These are phyloP conservation scores for Fraxinus cuspidata DNA, from an alignment of 257 asterid species.

Conservation along the genomic window DNA sequence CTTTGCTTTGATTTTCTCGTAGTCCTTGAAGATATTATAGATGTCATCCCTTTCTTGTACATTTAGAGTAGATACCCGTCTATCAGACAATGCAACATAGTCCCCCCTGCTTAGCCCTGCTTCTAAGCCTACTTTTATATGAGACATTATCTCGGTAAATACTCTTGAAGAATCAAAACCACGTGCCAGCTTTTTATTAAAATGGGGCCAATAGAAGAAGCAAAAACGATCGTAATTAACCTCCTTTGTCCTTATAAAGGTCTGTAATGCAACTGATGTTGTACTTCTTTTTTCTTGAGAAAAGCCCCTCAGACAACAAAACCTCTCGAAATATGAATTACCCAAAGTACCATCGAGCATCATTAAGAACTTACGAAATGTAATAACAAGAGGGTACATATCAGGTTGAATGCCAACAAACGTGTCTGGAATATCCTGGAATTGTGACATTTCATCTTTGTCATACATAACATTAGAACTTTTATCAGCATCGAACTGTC, in stretches of 20 bases:
- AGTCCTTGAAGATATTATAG: constrained; percentile 52
- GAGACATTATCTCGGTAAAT: constrained; percentile 63
- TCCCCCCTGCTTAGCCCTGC: constrained; percentile 39
- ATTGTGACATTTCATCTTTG: constrained; percentile 46
- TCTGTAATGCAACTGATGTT: constrained; percentile 47
- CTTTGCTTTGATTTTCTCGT: constrained; percentile 62
- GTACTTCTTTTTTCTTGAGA: constrained; percentile 26
- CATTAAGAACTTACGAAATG: constrained; percentile 69
- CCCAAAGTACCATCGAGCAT: constrained; percentile 71
- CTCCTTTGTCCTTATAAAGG: constrained; percentile 54
- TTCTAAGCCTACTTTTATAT: constrained; percentile 60
- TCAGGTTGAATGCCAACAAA: constrained; percentile 43
- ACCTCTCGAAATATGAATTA: constrained; percentile 57
- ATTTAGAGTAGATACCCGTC: constrained; percentile 47
- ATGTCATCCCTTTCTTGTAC: constrained; percentile 37
- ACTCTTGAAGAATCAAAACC: constrained; percentile 55
- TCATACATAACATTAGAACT: constrained; percentile 44
- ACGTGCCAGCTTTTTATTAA: constrained; percentile 41
- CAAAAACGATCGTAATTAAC: constrained; percentile 55
- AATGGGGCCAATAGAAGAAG: constrained; percentile 63
- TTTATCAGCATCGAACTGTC: constrained; percentile 22
- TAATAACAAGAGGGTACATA: constrained; percentile 63
- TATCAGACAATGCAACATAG: constrained; percentile 44
- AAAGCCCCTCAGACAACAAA: constrained; percentile 29
- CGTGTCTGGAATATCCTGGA: constrained; percentile 58